Percentiles rank a stretch among this genome's conserved stretches.
Conservation (phyloP, 2,329 filamentous ascomycete genomes). For the Alternaria solani region DNA sequence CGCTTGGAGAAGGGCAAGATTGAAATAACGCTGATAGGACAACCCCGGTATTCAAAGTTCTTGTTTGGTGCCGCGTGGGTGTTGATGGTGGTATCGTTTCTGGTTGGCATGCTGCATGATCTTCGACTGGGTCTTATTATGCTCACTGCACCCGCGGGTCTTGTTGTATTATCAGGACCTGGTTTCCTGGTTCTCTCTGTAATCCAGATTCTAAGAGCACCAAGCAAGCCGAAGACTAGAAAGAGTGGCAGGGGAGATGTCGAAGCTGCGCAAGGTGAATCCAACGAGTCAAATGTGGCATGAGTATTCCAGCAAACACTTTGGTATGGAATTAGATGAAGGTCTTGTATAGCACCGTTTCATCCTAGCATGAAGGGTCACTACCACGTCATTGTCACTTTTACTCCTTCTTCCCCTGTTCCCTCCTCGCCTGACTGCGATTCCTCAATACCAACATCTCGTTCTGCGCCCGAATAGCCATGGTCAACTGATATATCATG, state of each 20-base stretch:
- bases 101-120: not conserved
- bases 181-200: not conserved
- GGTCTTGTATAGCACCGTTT: not conserved
- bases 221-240: too few species aligned
- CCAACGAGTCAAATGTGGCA: not conserved
- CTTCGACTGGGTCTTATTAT: not conserved
- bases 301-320: not conserved
- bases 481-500: not conserved
- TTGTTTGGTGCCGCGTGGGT: not conserved
- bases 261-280: not conserved
- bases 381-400: not conserved
- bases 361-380: too few species aligned
- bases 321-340: not conserved
- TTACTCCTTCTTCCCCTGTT: not conserved
- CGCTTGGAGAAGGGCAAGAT: too few species aligned
- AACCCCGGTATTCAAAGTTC: not conserved
- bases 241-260: not conserved
- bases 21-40: too few species aligned
- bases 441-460: not conserved
- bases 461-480: not conserved
- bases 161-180: not conserved
- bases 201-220: too few species aligned
- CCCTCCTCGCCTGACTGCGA: not conserved
- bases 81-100: not conserved
- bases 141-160: not conserved